These are phyloP conservation scores for Mimosa pudica DNA, from an alignment of 306 rosid genomes.

Conservation along the genomic window DNA sequence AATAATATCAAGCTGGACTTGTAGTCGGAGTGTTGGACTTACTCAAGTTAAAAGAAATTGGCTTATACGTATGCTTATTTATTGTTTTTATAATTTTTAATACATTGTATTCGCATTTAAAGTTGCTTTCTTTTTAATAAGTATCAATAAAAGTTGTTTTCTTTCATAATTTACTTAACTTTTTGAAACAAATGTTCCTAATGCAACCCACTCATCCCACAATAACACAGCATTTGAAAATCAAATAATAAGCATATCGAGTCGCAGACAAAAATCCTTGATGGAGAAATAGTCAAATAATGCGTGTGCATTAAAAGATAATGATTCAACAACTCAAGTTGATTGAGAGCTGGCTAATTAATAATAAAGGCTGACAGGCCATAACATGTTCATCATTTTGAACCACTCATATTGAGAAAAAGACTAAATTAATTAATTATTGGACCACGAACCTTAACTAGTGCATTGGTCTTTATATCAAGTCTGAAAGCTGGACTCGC, in stretches of 20 bases:
- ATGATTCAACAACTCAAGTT: slow-evolving; percentile 19
- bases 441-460: background rate
- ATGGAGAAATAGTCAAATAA: slow-evolving; percentile 33
- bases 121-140: background rate
- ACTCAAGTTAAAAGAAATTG: too few species aligned
- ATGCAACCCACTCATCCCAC: slow-evolving; percentile 28
- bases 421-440: background rate
- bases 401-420: background rate
- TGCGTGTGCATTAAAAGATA: slow-evolving; percentile 11
- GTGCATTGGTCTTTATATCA: background rate
- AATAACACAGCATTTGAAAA: slow-evolving; percentile 1
- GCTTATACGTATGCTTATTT: too few species aligned
- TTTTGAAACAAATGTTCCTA: background rate
- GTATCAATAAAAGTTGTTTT: background rate
- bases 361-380: background rate
- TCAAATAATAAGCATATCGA: slow-evolving; percentile 2
- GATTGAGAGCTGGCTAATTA: background rate
- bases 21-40: too few species aligned
- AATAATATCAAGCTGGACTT: too few species aligned
- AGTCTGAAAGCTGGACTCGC: background rate
- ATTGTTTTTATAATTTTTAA: too few species aligned
- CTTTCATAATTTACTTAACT: background rate
- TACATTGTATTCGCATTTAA: background rate
- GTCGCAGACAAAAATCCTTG: background rate
- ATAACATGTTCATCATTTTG: background rate